Base-by-base conservation (phyloP, 2,329 filamentous ascomycete species). In the Penicillium nordicum region DNA sequence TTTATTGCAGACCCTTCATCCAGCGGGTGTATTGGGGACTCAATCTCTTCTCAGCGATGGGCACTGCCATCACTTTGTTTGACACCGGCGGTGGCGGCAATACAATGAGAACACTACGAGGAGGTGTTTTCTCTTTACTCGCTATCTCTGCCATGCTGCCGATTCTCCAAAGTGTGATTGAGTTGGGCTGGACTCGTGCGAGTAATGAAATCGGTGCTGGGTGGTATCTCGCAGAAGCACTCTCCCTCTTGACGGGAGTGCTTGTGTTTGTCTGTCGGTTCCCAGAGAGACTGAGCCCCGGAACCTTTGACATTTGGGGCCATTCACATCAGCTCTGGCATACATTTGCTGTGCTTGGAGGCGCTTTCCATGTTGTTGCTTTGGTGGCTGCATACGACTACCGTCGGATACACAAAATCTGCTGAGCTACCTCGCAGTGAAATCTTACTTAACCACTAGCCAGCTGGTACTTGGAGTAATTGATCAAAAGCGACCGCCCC, bases 121-220 rank as follows among this genome's bases (percentile, higher is more conserved):
- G 67, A 18, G 59, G 65, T 23, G 60, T 67, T 5, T 66, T 68
- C 44, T 41, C 54, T 37, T 50, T 67, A 3, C 61, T 69, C 23
- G 66, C 60, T 16, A 34, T 67, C 7, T 67, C 65, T n/a, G 68
- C 68, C 11, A 69, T 70, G 66, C 14, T 70, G 21, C 67, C 64
- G 8, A 61, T 71, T 3, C 54, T 68, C 14, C 68, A 71, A 30
- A 57, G 61, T 45, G 45, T 63, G 25, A 54, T 61, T 14, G 59
- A 58, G 8, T 34, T 67, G 10, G 66, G 65, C 12, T 70, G 68
- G 69, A 46, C 23, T 38, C 50, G 50, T 11, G 53, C 43, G 7
- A 27, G 47, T 14, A 40, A 32, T 46, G 50, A 61, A 10, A 55
- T 61, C 34, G 59, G 57, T 4, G 34, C 50, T 38, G 38, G 53